A percentile compares a stretch with the other conserved stretches of the same genome.
Evolutionary conservation across 2,329 filamentous ascomycete species (phyloP).

Genomic region (Coleophoma eucalyptorum): DNA sequence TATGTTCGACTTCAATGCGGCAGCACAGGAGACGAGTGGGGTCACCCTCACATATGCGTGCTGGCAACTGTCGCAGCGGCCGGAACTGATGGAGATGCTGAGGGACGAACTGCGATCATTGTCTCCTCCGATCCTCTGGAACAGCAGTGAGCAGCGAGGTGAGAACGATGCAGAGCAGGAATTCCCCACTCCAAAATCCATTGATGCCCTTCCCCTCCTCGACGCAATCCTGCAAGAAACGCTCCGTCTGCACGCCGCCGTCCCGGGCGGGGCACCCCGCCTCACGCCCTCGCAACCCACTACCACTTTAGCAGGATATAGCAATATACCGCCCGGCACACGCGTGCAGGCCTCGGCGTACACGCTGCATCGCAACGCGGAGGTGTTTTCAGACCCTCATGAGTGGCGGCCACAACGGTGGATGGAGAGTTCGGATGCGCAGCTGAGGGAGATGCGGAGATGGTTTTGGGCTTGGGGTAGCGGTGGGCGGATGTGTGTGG

Average conservation of each 20-base stretch:
- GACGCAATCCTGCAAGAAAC: constrained; percentile 53
- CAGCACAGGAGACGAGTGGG: constrained; percentile 70
- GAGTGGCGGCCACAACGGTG: constrained; percentile 45
- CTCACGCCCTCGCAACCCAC: constrained; percentile 30
- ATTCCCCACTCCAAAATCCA: constrained; percentile 28
- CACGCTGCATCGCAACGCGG: constrained; percentile 46
- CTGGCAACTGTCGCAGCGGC: constrained; percentile 46
- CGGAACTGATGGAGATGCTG: constrained; percentile 30
- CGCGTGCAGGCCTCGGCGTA: constrained; percentile 45
- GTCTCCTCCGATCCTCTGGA: neutral
- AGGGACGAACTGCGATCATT: constrained; percentile 32
- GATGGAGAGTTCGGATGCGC: constrained; percentile 35
- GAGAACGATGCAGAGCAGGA: neutral
- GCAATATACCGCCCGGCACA: constrained; percentile 41
- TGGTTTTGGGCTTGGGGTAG: constrained; percentile 64
- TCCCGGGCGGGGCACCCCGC: constrained; percentile 48
- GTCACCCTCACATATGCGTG: constrained; percentile 60
- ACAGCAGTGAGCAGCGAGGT: neutral
- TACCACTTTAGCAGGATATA: constrained; percentile 19
- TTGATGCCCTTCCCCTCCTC: constrained; percentile 46
- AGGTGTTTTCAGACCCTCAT: constrained; percentile 41
- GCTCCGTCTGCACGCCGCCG: constrained; percentile 48
- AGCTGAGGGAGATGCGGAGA: constrained; percentile 25
- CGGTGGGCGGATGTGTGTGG: constrained; percentile 62
- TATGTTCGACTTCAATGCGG: neutral